Evolutionary conservation across 116 monocot species (phyloP), one percentile per base, ranked within the genome.

Genomic region (Thalassia testudinum): DNA sequence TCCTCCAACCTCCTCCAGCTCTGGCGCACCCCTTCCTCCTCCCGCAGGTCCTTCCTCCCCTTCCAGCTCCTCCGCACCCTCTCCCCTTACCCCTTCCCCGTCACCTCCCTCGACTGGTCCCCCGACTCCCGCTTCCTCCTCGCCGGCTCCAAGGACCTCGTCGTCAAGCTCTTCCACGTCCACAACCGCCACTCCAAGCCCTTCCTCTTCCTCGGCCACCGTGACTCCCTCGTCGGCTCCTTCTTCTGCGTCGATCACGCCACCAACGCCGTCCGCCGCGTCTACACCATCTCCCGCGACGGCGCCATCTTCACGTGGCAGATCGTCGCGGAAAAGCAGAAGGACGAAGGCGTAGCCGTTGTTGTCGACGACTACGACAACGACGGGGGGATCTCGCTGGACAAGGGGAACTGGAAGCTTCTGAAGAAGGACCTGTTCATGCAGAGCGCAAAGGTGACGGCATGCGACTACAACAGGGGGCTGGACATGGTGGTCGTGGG

Each of bases 401-500:
- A 82, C 56, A 50, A 10, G 43, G 57, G 70, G 44, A 85, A 72
- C 20, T 97, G 95, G 95, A 63, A 85, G 56, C 42, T 97, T 28
- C 54, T 72, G 53, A 88, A 97, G 75, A 97, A 97, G 58, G 74
- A 97, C 58, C 81, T 88, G 21, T 97, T 97, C 68, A 82, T 81
- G 81, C 95, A 82, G 69, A 6, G 76, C 1, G 78, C 82, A 26
- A 81, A 62, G 59, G 50, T 97, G 54, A 85, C 95, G 10, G 68
- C 95, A 12, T 97, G 95, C 43, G 95, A 97, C 67, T 97, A 88
- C 74, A 88, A 97, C 34, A 58, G 54, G 18, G 81, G 77, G 28
- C 79, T 90, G 54, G 86, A 90, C 56, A 85, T 90, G 89, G 82
- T 99, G 5, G 80, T 99, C 12, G 90, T 99, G 30, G 99, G 90